phyloP scores from a whole-genome alignment of 2,329 filamentous ascomycete species.

The Colletotrichum truncatum region DNA sequence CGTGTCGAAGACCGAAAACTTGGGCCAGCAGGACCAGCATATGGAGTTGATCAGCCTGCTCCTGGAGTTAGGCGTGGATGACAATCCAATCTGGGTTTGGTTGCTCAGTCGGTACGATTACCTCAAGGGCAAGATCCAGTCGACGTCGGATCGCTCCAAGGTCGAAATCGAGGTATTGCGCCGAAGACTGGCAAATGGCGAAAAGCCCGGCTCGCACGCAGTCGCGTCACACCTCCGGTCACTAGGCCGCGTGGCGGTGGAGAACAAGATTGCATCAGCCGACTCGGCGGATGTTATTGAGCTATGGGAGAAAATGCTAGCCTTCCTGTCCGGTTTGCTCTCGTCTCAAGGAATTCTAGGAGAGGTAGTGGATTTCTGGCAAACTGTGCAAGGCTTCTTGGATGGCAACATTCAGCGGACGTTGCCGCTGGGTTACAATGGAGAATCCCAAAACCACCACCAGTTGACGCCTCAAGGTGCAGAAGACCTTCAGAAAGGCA shows the following conservation, averaged over 20 bases:
- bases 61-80: conserved; percentile 92
- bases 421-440: conserved; percentile 83
- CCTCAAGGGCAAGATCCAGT: conserved; percentile 84
- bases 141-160: conserved; percentile 84
- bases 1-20: conserved; percentile 57
- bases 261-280: conserved; percentile 69
- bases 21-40: conserved; percentile 77
- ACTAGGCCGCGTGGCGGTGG: conserved; percentile 72
- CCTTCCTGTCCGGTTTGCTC: conserved; percentile 78
- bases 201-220: conserved; percentile 74
- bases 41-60: conserved; percentile 91
- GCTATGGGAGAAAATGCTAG: conserved; percentile 89
- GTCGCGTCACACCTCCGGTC: conserved; percentile 81
- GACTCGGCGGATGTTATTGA: conserved; percentile 86
- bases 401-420: conserved; percentile 83
- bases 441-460: conserved; percentile 84
- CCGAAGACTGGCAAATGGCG: conserved; percentile 77
- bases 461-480: conserved; percentile 77
- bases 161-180: conserved; percentile 93
- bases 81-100: conserved; percentile 98
- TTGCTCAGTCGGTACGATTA: conserved; percentile 89
- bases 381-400: conserved; percentile 89
- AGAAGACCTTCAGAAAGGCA: conserved; percentile 77
- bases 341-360: conserved; percentile 84
- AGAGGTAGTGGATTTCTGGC: conserved; percentile 94